Evolutionary conservation across 2,329 filamentous ascomycete species (phyloP), one percentile per base, ranked within the genome.

Genomic region (Lizonia empirigonia): DNA sequence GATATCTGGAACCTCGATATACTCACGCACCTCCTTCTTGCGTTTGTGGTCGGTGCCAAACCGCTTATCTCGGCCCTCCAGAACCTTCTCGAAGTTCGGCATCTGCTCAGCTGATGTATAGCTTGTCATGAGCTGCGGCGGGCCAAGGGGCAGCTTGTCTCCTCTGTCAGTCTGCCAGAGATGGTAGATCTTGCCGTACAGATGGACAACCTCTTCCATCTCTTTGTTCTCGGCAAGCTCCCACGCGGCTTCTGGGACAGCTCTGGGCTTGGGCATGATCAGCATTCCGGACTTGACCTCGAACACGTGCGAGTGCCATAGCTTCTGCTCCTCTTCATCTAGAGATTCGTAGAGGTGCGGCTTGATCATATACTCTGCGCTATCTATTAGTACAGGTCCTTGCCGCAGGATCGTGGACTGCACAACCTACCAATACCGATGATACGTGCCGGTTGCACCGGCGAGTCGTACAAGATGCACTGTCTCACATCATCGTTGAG

Each of bases 101-200:
- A 82, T 76, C 70, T 83, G 80, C 12, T 75, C 73, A 39, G 74
- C 71, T 8, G 67, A 69, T 19, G 81, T 84, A 55, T 78, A 85
- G 63, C 85, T 87, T 55, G 80, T 84, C 82, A 89, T 87, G 59
- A 88, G 71, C 71, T 85, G 73, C 47, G 86, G 85, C 55, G 74
- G 68, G 0, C 85, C 85, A 57, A 87, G 65, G 1, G 85, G 85
- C 45, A 88, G 62, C 42, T 76, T 72, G 64, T 93, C 84, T 0
- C 89, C 89, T 5, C 82, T 78, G 73, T 95, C 90, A 13, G 87
- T 84, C 79, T 95, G 89, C 91, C 91, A 96, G 33, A 94, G 78
- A 69, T 96, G 90, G 71, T 88, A 94, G 1, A 87, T 84, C 69
- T 96, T 96, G 8, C 91, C 91, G 65, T 95, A 95, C 2, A 94